Conservation (phyloP, 2,329 filamentous ascomycete genomes). For the Mariannaea sp. region DNA sequence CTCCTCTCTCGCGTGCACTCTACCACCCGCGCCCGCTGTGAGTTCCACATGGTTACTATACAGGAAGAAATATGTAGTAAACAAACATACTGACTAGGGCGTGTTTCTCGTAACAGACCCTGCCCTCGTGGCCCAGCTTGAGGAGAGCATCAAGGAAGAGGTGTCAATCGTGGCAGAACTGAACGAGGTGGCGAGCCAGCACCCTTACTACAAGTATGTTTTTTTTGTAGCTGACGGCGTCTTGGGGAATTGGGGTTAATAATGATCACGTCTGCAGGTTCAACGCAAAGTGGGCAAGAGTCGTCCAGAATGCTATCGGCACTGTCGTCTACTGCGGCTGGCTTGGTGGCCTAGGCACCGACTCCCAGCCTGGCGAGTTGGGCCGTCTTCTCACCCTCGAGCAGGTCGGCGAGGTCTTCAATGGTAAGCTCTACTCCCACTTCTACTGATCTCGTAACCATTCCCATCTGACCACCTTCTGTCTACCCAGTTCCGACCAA, state of each 20-base stretch:
- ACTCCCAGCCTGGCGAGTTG: conserved; percentile 56
- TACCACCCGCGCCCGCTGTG: conserved; percentile 68
- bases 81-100: background rate
- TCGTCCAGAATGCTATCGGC: conserved; percentile 77
- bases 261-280: conserved; percentile 54
- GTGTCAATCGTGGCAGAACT: conserved; percentile 73
- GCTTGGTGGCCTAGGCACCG: conserved; percentile 72
- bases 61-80: background rate
- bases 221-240: too few relatives aligned
- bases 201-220: conserved; percentile 91
- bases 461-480: background rate
- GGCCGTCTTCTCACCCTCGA: conserved; percentile 83
- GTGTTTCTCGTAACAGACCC: conserved; percentile 51
- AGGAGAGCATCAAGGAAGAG: conserved; percentile 74
- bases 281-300: conserved; percentile 83
- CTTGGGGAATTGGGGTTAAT: too few relatives aligned
- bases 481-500: conserved; percentile 78
- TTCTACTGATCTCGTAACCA: too few relatives aligned
- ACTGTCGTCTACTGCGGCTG: conserved; percentile 67
- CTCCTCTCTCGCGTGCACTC: conserved; percentile 89
- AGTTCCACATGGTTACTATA: conserved; percentile 32
- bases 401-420: conserved; percentile 78
- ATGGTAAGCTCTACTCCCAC: conserved; percentile 58
- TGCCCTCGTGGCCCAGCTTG: conserved; percentile 70
- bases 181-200: conserved; percentile 73